Evolutionary conservation across 2,329 filamentous ascomycete genomes (phyloP).

Genomic region (Penicillium thymicola): DNA sequence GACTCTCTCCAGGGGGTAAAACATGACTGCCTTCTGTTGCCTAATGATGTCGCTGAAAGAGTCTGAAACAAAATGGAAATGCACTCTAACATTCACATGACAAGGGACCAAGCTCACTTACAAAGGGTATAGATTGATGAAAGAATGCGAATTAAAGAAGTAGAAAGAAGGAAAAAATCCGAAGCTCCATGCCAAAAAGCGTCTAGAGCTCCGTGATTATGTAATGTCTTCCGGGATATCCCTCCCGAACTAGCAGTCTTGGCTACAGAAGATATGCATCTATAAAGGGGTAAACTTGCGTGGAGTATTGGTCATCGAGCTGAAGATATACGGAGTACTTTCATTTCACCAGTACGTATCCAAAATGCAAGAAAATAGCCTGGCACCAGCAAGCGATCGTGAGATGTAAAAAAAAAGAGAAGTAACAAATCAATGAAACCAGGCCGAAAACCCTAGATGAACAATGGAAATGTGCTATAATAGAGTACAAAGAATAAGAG

Average conservation of each 20-base stretch:
- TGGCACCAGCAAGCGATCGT: neutral
- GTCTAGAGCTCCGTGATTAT: slow-evolving; percentile 20
- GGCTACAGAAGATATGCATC: neutral
- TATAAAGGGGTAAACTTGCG: neutral
- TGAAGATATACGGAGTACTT: neutral
- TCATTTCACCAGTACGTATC: neutral
- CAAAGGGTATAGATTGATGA: slow-evolving; percentile 16
- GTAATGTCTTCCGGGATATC: slow-evolving; percentile 9
- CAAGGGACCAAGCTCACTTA: slow-evolving; percentile 12
- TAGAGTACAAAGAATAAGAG: slow-evolving; percentile 7
- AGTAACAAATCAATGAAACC: neutral
- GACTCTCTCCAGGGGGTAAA: slow-evolving; percentile 1
- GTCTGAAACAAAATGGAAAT: neutral
- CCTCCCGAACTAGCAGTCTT: slow-evolving; percentile 2
- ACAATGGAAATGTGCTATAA: slow-evolving; percentile 3
- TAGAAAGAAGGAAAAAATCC: slow-evolving; percentile 19
- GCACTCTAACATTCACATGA: neutral
- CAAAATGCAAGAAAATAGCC: neutral
- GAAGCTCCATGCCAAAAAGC: slow-evolving; percentile 24
- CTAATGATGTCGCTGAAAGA: neutral
- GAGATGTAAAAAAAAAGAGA: neutral
- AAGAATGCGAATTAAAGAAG: slow-evolving; percentile 12
- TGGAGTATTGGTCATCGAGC: neutral
- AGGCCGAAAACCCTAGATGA: neutral
- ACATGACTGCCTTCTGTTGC: neutral